phyloP scores from a whole-genome alignment of 2,329 filamentous ascomycete genomes.

The Claviceps fusiformis region DNA sequence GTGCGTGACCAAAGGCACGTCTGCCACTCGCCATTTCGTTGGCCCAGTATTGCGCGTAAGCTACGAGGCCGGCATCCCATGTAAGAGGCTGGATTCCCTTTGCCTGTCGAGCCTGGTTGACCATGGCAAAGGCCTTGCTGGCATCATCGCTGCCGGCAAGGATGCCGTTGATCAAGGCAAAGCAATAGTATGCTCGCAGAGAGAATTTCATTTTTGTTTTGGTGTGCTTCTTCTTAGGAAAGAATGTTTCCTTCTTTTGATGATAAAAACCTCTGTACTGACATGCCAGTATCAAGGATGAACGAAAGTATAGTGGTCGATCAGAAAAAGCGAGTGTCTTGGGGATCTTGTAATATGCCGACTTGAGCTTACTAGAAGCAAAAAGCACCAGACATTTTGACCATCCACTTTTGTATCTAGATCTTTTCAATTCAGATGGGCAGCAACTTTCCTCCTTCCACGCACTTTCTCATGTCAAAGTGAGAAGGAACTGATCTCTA shows the following conservation, averaged over 20 bases:
- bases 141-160: slow-evolving; percentile 12
- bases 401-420: too few species aligned
- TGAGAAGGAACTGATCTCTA: slow-evolving; percentile 2
- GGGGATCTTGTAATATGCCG: background rate
- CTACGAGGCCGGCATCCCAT: slow-evolving; percentile 18
- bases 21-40: slow-evolving; percentile 17
- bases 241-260: background rate
- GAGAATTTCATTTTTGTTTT: slow-evolving; percentile 4
- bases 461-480: background rate
- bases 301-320: background rate
- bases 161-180: slow-evolving; percentile 4
- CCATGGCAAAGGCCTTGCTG: slow-evolving; percentile 12
- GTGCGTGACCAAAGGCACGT: slow-evolving; percentile 19
- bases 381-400: background rate
- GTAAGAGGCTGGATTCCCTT: slow-evolving; percentile 15
- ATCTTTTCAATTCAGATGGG: too few species aligned
- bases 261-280: background rate
- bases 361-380: background rate
- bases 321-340: background rate
- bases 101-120: slow-evolving; percentile 19
- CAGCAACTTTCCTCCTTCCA: background rate
- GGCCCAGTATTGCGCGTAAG: slow-evolving; percentile 22
- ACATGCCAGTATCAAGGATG: background rate
- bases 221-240: background rate
- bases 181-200: background rate